Base-by-base conservation (phyloP, 345 rosid genomes). In the Camelina neglecta region DNA sequence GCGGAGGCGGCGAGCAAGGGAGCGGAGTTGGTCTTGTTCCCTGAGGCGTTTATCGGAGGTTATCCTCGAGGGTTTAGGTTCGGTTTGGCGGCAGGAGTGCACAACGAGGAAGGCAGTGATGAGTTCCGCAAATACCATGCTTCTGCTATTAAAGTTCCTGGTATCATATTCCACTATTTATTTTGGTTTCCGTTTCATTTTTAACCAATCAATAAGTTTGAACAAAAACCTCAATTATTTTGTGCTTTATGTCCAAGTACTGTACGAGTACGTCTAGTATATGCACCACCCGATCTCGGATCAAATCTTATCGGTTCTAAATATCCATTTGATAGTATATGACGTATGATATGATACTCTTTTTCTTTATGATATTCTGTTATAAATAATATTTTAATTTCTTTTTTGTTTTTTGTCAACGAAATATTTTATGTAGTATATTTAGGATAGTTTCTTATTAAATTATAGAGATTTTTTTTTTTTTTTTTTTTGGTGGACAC, bases 1-100 rank as follows among this genome's bases (percentile, higher is more conserved):
- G 92, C 85, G 1, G 98, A 89, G 78, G 95, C 96, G 20, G 93
- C 90, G 0, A 84, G 86, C 11, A 80, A 81, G 13, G 93, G 93
- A 23, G 75, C 96, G 7, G 82, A 90, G 80, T 76, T 93, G 24
- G 93, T 93, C 60, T 85, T 90, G 58, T 90, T 93, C 68, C 98
- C 98, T 1, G 96, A 93, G 79, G 96, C 87, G 3, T 93, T 89
- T 66, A 64, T 93, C 4, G 98, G 95, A 1, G 96, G 98, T 1
- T 93, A 89, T 73, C 95, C 96, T 4, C 88, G 96, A 18, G 96
- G 98, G 23, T 86, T 89, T n/a, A 82, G 36, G 61, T 92, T 90
- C 62, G 98, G 93, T 26, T 81, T 92, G 31, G 75, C 35, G 2
- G 86, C 91, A 12, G 96, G 96, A 11, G 85, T 78, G 45, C 85